Percentiles rank a stretch among this genome's conserved stretches.
Conservation (phyloP, 306 rosid genomes). For the Mucuna pruriens region DNA sequence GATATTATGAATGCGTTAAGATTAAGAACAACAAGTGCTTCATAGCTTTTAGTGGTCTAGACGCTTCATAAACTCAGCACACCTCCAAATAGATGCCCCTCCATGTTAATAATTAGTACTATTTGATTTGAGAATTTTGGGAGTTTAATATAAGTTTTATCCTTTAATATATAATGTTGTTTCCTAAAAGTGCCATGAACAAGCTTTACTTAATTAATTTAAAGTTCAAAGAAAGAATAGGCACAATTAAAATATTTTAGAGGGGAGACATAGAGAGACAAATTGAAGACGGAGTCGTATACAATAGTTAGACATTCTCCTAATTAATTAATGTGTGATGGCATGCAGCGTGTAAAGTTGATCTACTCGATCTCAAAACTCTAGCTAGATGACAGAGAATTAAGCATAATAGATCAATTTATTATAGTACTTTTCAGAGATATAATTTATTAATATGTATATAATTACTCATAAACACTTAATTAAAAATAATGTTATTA, state of each 20-base stretch:
- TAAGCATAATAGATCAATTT: neutral
- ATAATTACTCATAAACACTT: neutral
- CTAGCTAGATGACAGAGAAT: neutral
- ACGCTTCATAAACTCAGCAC: too few species aligned
- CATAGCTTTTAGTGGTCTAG: too few species aligned
- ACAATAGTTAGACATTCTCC: constrained; percentile 17
- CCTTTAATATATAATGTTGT: neutral
- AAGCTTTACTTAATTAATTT: neutral
- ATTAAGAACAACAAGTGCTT: too few species aligned
- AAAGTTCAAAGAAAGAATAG: neutral
- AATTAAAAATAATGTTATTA: neutral
- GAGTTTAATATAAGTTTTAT: neutral
- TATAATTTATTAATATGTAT: neutral
- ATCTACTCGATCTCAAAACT: neutral
- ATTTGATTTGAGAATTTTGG: neutral
- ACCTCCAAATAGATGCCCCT: neutral
- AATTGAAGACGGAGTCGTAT: neutral
- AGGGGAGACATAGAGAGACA: neutral
- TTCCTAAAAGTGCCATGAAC: neutral
- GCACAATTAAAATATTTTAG: neutral
- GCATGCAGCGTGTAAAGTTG: neutral
- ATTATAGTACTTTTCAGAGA: neutral
- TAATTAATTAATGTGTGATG: neutral
- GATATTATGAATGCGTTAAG: too few species aligned
- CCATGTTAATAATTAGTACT: too few species aligned